Evolutionary conservation across 805 yeast species (phyloP), one percentile per base, ranked within the genome.

Genomic region (Kluyveromyces nonfermentans): DNA sequence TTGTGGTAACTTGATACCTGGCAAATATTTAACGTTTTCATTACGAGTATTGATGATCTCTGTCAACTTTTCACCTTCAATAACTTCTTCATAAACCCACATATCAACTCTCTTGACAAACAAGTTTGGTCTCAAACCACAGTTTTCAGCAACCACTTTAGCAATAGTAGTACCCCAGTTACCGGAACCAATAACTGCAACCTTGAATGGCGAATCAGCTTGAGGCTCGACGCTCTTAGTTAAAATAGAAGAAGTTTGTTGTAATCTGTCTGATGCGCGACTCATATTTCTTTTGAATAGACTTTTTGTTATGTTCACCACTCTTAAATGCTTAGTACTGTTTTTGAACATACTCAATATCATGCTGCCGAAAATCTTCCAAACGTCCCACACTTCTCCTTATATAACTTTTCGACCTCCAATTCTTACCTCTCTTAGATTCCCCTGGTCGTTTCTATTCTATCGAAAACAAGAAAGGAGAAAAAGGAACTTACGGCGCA

Each of bases 91-190:
- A 56, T 74, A 86, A 12, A 93, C 98, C 98, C 98, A 93, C 97
- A 93, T 89, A 56, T 82, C 80, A 34, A 93, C 97, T 44, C 75
- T 69, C 48, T 68, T 69, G 47, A 78, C 73, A 65, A 93, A 93
- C 57, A 85, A 68, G 33, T 78, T 73, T 33, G 89, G 81, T 65
- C 86, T 76, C 50, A 76, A 77, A 16, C 72, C 73, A 35, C 89
- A 72, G 64, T 88, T 89, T 67, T 93, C 97, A 33, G 97, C 88
- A 21, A 88, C 81, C 37, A 90, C 87, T 65, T 93, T 90, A 50
- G 97, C 97, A 44, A 93, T 88, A 16, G 97, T 90, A 33, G 96
- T 87, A 51, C 98, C 98, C 85, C 98, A 90, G 69, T 90, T 90
- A 62, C 97, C 98, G 25, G 97, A 88, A 35, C 98, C 98, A 51